phyloP scores from a whole-genome alignment of 2,329 filamentous ascomycete genomes.

The Colletotrichum shisoi region DNA sequence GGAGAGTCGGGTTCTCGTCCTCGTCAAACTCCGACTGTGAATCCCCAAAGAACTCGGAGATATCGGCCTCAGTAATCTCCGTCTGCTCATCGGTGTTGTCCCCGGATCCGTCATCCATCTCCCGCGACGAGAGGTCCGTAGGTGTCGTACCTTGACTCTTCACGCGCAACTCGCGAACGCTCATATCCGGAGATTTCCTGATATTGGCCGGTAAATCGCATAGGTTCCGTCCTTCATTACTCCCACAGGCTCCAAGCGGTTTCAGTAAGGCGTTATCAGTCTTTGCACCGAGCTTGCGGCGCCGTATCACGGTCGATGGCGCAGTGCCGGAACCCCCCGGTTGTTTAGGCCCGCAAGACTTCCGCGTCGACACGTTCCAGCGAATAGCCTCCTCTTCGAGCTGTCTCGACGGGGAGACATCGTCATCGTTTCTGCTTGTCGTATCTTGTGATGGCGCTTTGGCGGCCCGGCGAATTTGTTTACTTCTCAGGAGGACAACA shows the following conservation, averaged over 20 bases:
- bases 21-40: constrained; percentile 25
- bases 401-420: neutral
- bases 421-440: neutral
- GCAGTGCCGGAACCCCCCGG: neutral
- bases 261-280: constrained; percentile 22
- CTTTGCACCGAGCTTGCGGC: constrained; percentile 33
- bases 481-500: constrained; percentile 43
- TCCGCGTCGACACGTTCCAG: neutral
- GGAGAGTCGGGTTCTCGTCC: neutral
- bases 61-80: constrained; percentile 35
- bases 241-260: neutral
- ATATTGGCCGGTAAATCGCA: neutral
- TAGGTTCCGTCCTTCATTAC: constrained; percentile 12
- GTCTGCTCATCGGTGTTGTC: constrained; percentile 23
- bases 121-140: neutral
- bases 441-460: constrained; percentile 31
- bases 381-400: constrained; percentile 3
- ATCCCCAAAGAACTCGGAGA: constrained; percentile 30
- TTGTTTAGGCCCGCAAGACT: neutral
- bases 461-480: constrained; percentile 3
- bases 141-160: constrained; percentile 4
- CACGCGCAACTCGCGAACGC: constrained; percentile 7
- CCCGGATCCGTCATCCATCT: constrained; percentile 8
- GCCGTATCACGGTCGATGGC: constrained; percentile 12
- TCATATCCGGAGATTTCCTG: neutral